These are phyloP conservation scores for Stemphylium lycopersici DNA, from an alignment of 2,329 filamentous ascomycete species.

Conservation along the genomic window DNA sequence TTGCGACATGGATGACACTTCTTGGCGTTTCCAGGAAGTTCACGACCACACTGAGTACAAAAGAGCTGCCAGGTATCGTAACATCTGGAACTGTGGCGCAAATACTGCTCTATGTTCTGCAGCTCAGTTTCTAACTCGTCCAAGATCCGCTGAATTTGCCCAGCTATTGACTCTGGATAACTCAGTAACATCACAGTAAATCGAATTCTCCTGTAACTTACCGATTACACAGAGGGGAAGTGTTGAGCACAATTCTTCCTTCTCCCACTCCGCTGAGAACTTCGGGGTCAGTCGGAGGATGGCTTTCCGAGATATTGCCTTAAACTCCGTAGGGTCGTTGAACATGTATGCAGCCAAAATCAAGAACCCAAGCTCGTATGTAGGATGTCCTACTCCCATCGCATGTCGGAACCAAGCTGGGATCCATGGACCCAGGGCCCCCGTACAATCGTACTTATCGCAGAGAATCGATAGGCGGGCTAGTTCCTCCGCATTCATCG, in stretches of 20 bases:
- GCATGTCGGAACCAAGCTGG: constrained; percentile 8
- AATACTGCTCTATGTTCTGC: neutral
- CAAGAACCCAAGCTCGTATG: constrained; percentile 5
- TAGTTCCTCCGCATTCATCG: constrained; percentile 4
- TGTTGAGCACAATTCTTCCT: neutral
- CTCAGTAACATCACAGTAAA: neutral
- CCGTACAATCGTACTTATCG: constrained; percentile 12
- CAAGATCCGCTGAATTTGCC: neutral
- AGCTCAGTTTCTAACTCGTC: neutral
- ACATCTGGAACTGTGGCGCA: neutral
- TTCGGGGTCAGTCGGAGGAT: neutral
- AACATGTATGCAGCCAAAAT: constrained; percentile 15
- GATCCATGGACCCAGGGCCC: constrained; percentile 8
- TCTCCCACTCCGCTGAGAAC: neutral
- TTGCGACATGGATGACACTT: constrained; percentile 12
- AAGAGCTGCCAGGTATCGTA: constrained; percentile 1
- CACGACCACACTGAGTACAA: neutral
- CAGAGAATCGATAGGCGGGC: constrained; percentile 9
- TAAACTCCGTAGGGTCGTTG: neutral
- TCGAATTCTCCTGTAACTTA: neutral
- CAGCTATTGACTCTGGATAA: neutral
- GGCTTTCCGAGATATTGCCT: neutral
- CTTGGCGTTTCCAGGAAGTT: constrained; percentile 3
- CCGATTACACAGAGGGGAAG: neutral
- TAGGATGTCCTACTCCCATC: neutral